Evolutionary conservation across 75 land plant genomes (phyloP).

Genomic region (Azolla pinnata): DNA sequence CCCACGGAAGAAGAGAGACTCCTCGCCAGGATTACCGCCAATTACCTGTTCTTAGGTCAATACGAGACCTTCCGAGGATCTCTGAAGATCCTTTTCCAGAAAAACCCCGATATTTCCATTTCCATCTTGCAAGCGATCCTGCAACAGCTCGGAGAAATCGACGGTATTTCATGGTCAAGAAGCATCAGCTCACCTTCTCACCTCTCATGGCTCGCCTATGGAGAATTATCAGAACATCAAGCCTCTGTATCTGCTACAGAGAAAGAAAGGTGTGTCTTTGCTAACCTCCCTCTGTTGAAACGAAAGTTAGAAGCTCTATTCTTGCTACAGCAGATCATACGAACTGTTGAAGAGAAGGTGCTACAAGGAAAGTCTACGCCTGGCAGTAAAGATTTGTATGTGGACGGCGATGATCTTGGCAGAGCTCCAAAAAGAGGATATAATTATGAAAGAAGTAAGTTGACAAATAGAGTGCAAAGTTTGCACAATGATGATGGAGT

Average conservation of each 20-base stretch:
- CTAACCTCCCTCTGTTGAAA: conserved; percentile 20
- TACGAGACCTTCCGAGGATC: conserved; percentile 80
- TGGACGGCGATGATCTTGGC: too few relatives aligned
- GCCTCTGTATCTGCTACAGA: conserved; percentile 11
- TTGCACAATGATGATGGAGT: too few relatives aligned
- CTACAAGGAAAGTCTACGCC: too few relatives aligned
- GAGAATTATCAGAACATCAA: conserved; percentile 42
- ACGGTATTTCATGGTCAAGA: conserved; percentile 45
- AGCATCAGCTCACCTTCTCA: conserved; percentile 59
- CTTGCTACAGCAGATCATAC: conserved; percentile 21
- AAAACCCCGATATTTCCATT: conserved; percentile 44
- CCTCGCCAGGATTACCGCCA: conserved; percentile 53
- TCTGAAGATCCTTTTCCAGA: conserved; percentile 36
- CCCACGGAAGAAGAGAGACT: conserved; percentile 53
- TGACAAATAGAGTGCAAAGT: too few relatives aligned
- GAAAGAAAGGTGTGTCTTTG: not conserved
- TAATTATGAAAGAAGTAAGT: too few relatives aligned
- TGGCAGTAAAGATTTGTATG: too few relatives aligned
- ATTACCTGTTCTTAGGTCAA: conserved; percentile 75
- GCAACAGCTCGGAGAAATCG: conserved; percentile 36
- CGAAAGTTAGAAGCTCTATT: conserved; percentile 43
- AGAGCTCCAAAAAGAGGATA: too few relatives aligned
- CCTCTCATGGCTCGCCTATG: conserved; percentile 50
- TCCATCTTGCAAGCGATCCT: conserved; percentile 55
- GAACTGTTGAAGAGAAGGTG: too few relatives aligned